Conservation (phyloP, 2,329 filamentous ascomycete species). For the Talaromyces pinophilus region DNA sequence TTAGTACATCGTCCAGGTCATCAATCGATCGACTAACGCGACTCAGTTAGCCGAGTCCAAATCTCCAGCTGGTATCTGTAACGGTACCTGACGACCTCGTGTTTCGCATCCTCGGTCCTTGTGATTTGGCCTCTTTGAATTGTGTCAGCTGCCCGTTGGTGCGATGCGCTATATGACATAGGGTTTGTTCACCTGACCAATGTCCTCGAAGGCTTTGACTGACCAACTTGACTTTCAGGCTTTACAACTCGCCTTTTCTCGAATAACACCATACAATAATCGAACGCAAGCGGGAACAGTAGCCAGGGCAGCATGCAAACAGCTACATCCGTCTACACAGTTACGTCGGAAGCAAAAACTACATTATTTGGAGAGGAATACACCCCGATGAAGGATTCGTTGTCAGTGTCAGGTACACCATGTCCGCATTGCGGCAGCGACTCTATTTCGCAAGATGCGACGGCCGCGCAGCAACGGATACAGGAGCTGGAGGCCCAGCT, state of each 20-base stretch:
- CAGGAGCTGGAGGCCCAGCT: slow-evolving; percentile 59
- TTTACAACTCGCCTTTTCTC: too few relatives aligned
- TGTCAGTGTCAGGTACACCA: slow-evolving; percentile 17
- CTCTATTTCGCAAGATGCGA: slow-evolving; percentile 28
- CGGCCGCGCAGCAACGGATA: slow-evolving; percentile 45
- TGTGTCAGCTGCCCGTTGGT: slow-evolving; percentile 14
- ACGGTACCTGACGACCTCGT: slow-evolving; percentile 11
- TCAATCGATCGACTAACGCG: background rate
- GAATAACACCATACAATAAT: background rate
- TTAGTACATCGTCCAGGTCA: background rate
- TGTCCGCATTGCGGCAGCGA: slow-evolving; percentile 46
- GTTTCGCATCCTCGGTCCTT: slow-evolving; percentile 13
- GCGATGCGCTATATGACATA: background rate
- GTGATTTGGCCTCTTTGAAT: slow-evolving; percentile 11
- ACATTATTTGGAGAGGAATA: slow-evolving; percentile 15
- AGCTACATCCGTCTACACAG: slow-evolving; percentile 8
- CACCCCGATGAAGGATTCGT: slow-evolving; percentile 17
- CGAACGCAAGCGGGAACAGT: slow-evolving; percentile 2
- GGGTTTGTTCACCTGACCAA: slow-evolving; percentile 6
- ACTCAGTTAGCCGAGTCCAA: background rate
- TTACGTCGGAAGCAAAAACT: slow-evolving; percentile 14
- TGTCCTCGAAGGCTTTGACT: background rate
- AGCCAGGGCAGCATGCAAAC: slow-evolving; percentile 14
- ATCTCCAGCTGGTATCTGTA: slow-evolving; percentile 5
- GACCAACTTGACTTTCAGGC: background rate